Base-by-base conservation (phyloP, 805 yeast genomes). In the Candida alai region DNA sequence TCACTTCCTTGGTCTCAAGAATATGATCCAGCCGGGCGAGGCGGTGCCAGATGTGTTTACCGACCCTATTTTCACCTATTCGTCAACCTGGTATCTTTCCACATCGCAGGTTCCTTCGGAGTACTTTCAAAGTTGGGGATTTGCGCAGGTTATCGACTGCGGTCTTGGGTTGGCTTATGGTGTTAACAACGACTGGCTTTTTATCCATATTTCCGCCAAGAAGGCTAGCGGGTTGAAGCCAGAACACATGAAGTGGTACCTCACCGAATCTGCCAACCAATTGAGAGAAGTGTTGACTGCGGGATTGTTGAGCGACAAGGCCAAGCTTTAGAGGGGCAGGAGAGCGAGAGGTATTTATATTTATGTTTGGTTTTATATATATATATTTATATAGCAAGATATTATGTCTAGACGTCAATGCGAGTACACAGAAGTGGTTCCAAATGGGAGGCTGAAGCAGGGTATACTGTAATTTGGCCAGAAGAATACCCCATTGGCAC, bases 81-180 rank as follows among this genome's bases (percentile, higher is more conserved):
- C 94, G 5, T 66, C 78, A 20, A 76, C 84, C 29, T 90, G 98
- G 98, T 80, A 73, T 58, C 58, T 90, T 34, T 84, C 95, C 13
- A 78, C 96, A 2, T 87, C 96, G 1, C 97, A 90, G 62, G 70
- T 90, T 45, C 83, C 93, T 6, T 83, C 94, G 4, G 70, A 65
- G 44, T 70, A 69, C 59, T 85, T 87, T 62, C 87, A 87, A 56
- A 89, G 94, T 28, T 90, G 89, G 72, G 98, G 98, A 21, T 90
- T 88, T 86, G 77, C 96, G 13, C 95, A 94, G 58, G 97, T 93
- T 32, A 79, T 84, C 48, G 95, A 89, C 53, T 85, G 82, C 41
- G 98, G 98, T 6, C 80, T 84, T 51, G 98, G 97, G 6, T 72
- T 86, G 43, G 97, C 96, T 6, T 90, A 90, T 68, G 86, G 88